A percentile compares a stretch with the other conserved stretches of the same genome.
Evolutionary conservation across 805 yeast species (phyloP).

Genomic region (Kuraishia floccosa): DNA sequence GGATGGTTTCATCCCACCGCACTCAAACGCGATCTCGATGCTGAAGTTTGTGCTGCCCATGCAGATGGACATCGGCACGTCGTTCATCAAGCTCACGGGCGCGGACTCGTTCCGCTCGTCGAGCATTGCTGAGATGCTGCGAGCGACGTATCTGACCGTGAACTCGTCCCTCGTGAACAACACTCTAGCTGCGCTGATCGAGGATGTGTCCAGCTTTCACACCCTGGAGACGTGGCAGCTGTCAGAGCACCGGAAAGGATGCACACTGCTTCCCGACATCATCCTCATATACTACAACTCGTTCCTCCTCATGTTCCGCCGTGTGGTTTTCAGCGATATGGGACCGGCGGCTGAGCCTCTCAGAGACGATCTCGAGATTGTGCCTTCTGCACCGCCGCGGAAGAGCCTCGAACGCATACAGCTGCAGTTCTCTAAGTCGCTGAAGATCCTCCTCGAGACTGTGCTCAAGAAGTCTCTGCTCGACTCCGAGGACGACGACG

Average conservation of each 20-base stretch:
- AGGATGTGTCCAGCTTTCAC: conserved; percentile 12
- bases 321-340: conserved; percentile 8
- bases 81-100: conserved; percentile 23
- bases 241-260: conserved; percentile 16
- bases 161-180: conserved; percentile 15
- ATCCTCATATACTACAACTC: conserved; percentile 24
- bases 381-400: conserved; percentile 21
- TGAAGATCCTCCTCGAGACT: conserved; percentile 26
- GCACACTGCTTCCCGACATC: conserved; percentile 24
- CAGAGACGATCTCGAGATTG: conserved; percentile 1
- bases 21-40: conserved; percentile 51
- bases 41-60: conserved; percentile 38
- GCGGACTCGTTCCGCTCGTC: conserved; percentile 1
- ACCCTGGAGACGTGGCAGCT: conserved; percentile 26
- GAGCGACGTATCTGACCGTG: conserved; percentile 8
- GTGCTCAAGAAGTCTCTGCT: conserved; percentile 29
- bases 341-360: conserved; percentile 3
- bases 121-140: conserved; percentile 1
- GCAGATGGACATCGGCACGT: conserved; percentile 27
- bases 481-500: conserved; percentile 15
- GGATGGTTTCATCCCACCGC: conserved; percentile 49
- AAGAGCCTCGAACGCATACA: conserved; percentile 17
- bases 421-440: conserved; percentile 21
- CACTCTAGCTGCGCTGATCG: conserved; percentile 11
- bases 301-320: conserved; percentile 19